Evolutionary conservation across 106 monocot species (phyloP).

Genomic region (Posidonia australis): DNA sequence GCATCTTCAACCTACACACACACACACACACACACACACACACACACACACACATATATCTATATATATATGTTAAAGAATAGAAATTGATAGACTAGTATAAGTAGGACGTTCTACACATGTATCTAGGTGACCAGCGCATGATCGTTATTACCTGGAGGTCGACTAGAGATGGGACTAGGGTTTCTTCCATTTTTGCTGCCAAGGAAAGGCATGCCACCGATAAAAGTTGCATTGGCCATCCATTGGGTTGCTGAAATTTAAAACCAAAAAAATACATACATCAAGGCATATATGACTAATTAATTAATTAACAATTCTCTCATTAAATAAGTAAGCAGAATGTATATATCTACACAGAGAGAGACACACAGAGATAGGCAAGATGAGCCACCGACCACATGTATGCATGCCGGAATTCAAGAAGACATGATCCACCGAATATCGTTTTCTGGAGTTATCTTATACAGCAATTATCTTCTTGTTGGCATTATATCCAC

Average conservation of each 20-base stretch:
- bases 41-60: too few relatives aligned
- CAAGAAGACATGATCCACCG: too few relatives aligned
- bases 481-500: neutral
- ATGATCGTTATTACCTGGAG: conserved; percentile 35
- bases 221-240: conserved; percentile 70
- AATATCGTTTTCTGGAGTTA: too few relatives aligned
- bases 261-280: too few relatives aligned
- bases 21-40: too few relatives aligned
- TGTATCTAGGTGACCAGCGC: neutral
- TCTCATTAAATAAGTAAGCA: too few relatives aligned
- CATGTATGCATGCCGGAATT: neutral
- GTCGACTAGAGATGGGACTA: conserved; percentile 51
- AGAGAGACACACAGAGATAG: too few relatives aligned
- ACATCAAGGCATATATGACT: too few relatives aligned
- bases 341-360: too few relatives aligned
- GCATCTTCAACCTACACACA: conserved; percentile 46
- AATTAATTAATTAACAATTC: too few relatives aligned
- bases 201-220: conserved; percentile 84
- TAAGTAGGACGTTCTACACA: neutral
- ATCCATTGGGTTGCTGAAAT: conserved; percentile 4
- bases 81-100: neutral
- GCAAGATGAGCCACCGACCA: neutral
- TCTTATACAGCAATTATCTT: neutral
- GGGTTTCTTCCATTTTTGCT: conserved; percentile 38
- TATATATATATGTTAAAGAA: too few relatives aligned